These are phyloP conservation scores for Linanthus parryae DNA, from an alignment of 148 eudicot species.

Conservation along the genomic window DNA sequence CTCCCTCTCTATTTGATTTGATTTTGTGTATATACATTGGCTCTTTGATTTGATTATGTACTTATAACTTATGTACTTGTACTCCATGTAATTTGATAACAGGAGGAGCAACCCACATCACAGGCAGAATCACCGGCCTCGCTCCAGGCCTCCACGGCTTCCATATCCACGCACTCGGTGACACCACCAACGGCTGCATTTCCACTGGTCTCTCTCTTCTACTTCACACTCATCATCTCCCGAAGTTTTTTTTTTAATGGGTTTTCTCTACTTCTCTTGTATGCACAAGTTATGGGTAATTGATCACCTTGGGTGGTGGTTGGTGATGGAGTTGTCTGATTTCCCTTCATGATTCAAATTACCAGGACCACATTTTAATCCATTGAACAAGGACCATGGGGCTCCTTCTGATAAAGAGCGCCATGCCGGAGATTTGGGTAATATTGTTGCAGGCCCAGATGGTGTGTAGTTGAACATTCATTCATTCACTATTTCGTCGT, in stretches of 20 bases:
- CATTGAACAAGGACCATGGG: conserved; percentile 76
- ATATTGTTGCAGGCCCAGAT: conserved; percentile 69
- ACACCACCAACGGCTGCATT: conserved; percentile 89
- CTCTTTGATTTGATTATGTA: background rate
- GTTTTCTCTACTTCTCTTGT: too few relatives aligned
- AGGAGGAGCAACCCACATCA: conserved; percentile 49
- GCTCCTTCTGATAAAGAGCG: conserved; percentile 68
- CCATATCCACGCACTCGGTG: conserved; percentile 90
- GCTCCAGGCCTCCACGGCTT: conserved; percentile 83
- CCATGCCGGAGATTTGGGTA: conserved; percentile 97
- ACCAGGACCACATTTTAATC: conserved; percentile 85
- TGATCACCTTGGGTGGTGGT: background rate
- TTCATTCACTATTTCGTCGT: background rate
- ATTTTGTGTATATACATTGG: background rate
- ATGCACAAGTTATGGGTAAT: background rate
- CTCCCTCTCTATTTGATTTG: background rate
- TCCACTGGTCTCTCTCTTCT: conserved; percentile 54
- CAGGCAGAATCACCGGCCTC: conserved; percentile 63
- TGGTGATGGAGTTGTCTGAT: background rate
- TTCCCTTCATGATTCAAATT: background rate
- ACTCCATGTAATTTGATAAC: background rate
- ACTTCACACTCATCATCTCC: background rate
- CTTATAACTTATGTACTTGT: background rate
- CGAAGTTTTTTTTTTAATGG: background rate
- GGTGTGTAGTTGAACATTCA: conserved; percentile 43